Evolutionary conservation across 2,329 filamentous ascomycete genomes (phyloP), one percentile per base, ranked within the genome.

Genomic region (Ophiosphaerella herpotricha): DNA sequence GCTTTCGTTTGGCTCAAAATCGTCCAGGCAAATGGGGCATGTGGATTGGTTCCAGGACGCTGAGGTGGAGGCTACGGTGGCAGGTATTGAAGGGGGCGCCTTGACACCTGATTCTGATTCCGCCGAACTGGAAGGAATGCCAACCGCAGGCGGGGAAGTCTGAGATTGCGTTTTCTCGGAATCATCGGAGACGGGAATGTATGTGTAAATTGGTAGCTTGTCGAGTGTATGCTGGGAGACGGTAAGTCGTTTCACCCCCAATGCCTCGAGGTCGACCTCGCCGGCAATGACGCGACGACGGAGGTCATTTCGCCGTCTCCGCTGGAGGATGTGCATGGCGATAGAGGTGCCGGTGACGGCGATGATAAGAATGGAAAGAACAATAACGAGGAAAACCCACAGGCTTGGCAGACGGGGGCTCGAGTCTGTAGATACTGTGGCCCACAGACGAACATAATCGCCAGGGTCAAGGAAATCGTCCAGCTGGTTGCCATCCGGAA

Each of bases 1-100:
- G 0, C 89, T 88, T 14, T 80, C 75, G 33, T 84, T 82, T 13
- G 85, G 82, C 24, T 88, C 81, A 65, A 90, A 97, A 51, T 90
- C 85, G 46, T 91, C 89, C 1, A 96, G 80, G 67, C 94, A 99
- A 45, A 97, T 96, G n/a, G 90, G 85, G 68, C 94, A 97, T 2
- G 83, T 86, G 0, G 90, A 86, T 68, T 97, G 94, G 16, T 86
- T 85, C 60, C 89, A 79, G 2, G 57, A 45, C 14, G 60, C 11
- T 14, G 46, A 55, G 12, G 53, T 37, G 21, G 34, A 13, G 14
- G 48, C 45, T 13, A 47, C 46, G 7, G 58, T 45, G 34, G 40
- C 38, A 1, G 57, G 39, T 13, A 52, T 53, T 13, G 48, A 14
- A 21, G 18, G 18, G 18, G 18, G 18, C 6, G 51, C 21, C n/a